Base-by-base conservation (phyloP, 208 protist species). In the Naegleria fowleri region DNA sequence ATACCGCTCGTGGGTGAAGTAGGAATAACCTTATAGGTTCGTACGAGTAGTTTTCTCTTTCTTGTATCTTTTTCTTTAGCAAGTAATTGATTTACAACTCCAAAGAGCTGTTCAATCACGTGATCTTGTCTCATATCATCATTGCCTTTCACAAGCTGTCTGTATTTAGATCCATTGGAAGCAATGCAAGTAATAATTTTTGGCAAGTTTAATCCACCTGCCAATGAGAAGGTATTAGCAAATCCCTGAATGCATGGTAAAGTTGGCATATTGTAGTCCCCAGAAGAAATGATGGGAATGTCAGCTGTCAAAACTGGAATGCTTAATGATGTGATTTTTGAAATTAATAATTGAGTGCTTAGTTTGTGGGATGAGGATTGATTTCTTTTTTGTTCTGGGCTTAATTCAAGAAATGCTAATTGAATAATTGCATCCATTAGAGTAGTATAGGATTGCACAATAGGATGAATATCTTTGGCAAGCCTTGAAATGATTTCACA, bases 121-220 rank as follows among this genome's bases (percentile, higher is more conserved):
- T 96, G 97, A 93, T 99, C 98, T 92, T 99, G 98, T 5, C 98
- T 94, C 76, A 98, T 43, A 92, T 99, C 98, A 93, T 99, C 98
- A 15, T 96, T 95, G 22, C 95, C 95, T 89, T 92, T 86, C 2
- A 90, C 94, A 1, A 96, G 83, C 92, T 99, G 97, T 85, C 93
- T 94, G 58, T 98, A 96, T 38, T 92, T 43, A 11, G 79, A 75
- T 5, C 98, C 98, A 91, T 98, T 95, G 67, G 92, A 95, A 51
- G 97, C 93, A 13, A 94, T 93, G 90, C 97, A 98, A 39, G 84
- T 67, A 15, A 99, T 90, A 13, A 96, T 93, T 92, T 98, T 99
- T 0, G 98, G 98, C n/a, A 96, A 88, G 91, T 98, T 99, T 52
- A 98, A 95, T n/a, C 98, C 98, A 15, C 97, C 97, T 13, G 96